Percentiles rank a stretch among this genome's conserved stretches.
Evolutionary conservation across 495 filamentous ascomycete genomes (phyloP).

Genomic region (Rostrohypoxylon terebratum): DNA sequence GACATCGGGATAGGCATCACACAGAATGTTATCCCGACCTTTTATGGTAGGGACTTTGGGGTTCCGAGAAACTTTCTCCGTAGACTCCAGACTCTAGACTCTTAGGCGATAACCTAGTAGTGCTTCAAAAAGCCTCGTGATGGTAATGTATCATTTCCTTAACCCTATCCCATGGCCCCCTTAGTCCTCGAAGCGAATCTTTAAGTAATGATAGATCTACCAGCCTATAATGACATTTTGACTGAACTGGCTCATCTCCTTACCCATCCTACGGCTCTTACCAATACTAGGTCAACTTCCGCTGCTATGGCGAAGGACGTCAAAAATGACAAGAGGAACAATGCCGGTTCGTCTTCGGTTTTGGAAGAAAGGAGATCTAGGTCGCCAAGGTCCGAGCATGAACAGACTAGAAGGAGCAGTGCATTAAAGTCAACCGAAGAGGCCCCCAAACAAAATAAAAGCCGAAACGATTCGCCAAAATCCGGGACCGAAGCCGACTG

Average conservation of each 20-base stretch:
- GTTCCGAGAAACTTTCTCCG: constrained; percentile 38
- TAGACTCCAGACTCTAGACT: constrained; percentile 30
- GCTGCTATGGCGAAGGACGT: constrained; percentile 28
- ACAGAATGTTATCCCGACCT: constrained; percentile 9
- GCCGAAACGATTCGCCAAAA: not conserved
- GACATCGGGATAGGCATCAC: constrained; percentile 21
- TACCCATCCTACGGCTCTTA: constrained; percentile 24
- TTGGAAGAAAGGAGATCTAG: constrained; percentile 21
- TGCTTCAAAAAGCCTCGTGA: constrained; percentile 20
- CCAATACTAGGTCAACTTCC: constrained; percentile 24
- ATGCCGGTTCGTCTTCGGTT: not conserved
- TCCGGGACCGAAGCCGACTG: constrained; percentile 15
- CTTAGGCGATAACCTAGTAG: constrained; percentile 28
- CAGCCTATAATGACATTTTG: constrained; percentile 29
- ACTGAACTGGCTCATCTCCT: constrained; percentile 37
- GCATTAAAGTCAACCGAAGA: not conserved
- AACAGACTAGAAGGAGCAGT: not conserved
- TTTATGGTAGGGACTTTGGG: constrained; percentile 7
- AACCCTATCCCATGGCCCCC: constrained; percentile 19
- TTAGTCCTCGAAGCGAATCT: constrained; percentile 1
- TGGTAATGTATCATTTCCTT: constrained; percentile 4
- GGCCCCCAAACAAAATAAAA: not conserved
- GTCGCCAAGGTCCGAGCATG: constrained; percentile 5
- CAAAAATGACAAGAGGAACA: constrained; percentile 9
- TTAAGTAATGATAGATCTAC: constrained; percentile 36